These are phyloP conservation scores for Oryza australiensis DNA, from an alignment of 176 grass and related monocot genomes.

Conservation along the genomic window DNA sequence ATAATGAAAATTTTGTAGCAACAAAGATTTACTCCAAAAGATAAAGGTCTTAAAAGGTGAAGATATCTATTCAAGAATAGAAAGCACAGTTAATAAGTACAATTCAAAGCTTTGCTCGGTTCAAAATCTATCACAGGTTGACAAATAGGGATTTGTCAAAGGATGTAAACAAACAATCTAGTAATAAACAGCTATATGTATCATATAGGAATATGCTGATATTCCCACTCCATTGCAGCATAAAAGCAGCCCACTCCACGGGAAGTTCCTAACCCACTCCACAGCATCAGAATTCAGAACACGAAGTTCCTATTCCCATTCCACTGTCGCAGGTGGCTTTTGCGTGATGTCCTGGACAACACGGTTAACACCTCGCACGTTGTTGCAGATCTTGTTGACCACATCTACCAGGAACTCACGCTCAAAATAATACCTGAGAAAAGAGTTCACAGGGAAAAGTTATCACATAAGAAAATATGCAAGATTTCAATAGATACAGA, in stretches of 20 bases:
- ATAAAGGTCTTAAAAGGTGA: not conserved
- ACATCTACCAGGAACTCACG: conserved; percentile 70
- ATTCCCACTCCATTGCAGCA: conserved; percentile 44
- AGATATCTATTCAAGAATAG: not conserved
- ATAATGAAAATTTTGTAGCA: not conserved
- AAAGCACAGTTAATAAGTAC: not conserved
- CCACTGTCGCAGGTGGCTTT: conserved; percentile 85
- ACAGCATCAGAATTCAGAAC: not conserved
- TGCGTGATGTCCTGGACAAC: conserved; percentile 78
- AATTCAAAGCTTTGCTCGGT: not conserved
- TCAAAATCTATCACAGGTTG: not conserved
- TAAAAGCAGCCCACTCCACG: not conserved
- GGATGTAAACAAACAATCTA: not conserved
- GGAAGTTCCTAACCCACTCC: not conserved
- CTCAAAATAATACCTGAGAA: conserved; percentile 76
- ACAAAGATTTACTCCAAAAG: not conserved
- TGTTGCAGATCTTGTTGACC: conserved; percentile 84
- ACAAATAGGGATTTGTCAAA: conserved; percentile 8
- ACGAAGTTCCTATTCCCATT: conserved; percentile 63
- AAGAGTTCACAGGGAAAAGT: not conserved
- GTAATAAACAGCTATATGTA: no score
- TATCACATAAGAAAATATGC: not conserved
- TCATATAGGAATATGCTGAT: not conserved
- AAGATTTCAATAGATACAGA: not conserved
- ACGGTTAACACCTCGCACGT: conserved; percentile 72